phyloP scores from a whole-genome alignment of 352 stramenopile genomes.

The Pythium scleroteichum region DNA sequence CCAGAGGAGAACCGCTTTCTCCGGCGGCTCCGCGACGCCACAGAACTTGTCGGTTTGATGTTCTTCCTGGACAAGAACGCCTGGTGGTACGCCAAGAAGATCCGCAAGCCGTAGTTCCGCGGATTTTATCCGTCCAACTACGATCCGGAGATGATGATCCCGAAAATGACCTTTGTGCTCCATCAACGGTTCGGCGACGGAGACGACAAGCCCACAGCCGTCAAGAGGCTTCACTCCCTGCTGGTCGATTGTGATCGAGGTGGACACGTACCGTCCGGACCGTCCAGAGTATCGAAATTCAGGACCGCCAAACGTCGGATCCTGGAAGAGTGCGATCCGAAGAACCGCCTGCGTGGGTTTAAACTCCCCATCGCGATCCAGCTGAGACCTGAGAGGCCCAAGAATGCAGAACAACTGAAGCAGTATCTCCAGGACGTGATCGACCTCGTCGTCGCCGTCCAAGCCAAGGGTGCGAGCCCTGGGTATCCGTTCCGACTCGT shows the following conservation, averaged over 20 bases:
- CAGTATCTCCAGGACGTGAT: conserved; percentile 6
- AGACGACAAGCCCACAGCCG: not conserved
- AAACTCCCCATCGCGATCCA: conserved; percentile 8
- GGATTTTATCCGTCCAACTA: conserved; percentile 18
- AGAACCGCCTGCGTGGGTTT: not conserved
- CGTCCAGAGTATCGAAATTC: not conserved
- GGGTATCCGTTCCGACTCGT: conserved; percentile 9
- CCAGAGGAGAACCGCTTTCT: not conserved
- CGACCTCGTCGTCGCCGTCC: conserved; percentile 1
- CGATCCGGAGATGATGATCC: conserved; percentile 9
- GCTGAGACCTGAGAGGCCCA: not conserved
- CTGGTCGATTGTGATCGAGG: conserved; percentile 1
- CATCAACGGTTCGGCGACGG: conserved; percentile 7
- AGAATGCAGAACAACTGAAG: not conserved
- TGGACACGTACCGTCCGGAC: not conserved
- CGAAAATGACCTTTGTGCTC: conserved; percentile 19
- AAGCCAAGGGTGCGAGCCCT: not conserved
- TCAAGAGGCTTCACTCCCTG: conserved; percentile 7
- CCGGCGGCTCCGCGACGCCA: conserved; percentile 6
- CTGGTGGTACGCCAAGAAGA: conserved; percentile 12
- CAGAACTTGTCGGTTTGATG: conserved; percentile 7
- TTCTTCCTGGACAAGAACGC: conserved; percentile 11
- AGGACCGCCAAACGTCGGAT: not conserved
- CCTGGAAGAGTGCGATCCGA: conserved; percentile 2
- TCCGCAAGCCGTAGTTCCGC: conserved; percentile 8